phyloP scores from a whole-genome alignment of 352 stramenopile species.

The Phytophthora nicotianae region DNA sequence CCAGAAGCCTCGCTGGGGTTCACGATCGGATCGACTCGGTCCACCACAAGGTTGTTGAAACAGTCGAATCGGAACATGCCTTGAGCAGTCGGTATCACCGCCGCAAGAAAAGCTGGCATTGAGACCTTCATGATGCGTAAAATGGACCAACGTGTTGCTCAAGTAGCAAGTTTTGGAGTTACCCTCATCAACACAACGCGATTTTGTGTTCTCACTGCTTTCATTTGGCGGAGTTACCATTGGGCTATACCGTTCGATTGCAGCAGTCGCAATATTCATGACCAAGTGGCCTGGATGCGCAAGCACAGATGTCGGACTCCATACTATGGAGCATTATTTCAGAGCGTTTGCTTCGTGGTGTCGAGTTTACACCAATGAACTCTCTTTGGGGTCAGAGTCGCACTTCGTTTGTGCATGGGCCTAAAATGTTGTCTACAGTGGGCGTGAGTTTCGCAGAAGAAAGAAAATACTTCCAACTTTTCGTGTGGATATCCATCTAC shows the following conservation, averaged over 20 bases:
- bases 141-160: not conserved
- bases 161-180: slow-evolving; percentile 16
- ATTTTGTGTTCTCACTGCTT: too few species aligned
- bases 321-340: too few species aligned
- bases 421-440: slow-evolving; percentile 1
- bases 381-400: slow-evolving; percentile 1
- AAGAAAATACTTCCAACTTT: too few species aligned
- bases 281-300: not conserved
- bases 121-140: slow-evolving; percentile 22
- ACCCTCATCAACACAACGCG: not conserved
- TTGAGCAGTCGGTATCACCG: not conserved
- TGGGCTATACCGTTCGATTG: slow-evolving; percentile 12
- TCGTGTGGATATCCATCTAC: too few species aligned
- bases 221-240: too few species aligned
- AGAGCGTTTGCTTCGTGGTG: too few species aligned
- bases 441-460: not conserved
- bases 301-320: slow-evolving; percentile 8
- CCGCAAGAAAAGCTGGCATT: not conserved
- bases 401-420: not conserved
- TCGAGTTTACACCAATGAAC: slow-evolving; percentile 1
- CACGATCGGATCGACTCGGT: slow-evolving; percentile 56
- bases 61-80: slow-evolving; percentile 60
- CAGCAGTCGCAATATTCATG: slow-evolving; percentile 15
- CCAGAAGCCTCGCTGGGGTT: slow-evolving; percentile 24
- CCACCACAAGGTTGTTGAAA: slow-evolving; percentile 61